phyloP scores from a whole-genome alignment of 495 filamentous ascomycete genomes.

The Penicillium ucsense region DNA sequence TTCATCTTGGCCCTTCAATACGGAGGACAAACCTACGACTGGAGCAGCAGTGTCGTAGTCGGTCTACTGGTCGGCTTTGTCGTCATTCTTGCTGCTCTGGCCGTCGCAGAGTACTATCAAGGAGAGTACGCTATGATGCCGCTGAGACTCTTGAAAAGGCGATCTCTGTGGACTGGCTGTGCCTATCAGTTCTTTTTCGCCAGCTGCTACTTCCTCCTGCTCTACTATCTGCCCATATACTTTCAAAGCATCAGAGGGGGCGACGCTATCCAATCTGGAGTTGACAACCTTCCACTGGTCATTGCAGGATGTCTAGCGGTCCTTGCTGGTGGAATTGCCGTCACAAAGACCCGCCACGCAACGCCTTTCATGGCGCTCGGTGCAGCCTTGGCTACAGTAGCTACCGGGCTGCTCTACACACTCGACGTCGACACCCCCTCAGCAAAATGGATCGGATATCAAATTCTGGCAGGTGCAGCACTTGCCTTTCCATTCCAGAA shows the following conservation, averaged over 20 bases:
- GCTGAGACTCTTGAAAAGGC: background rate
- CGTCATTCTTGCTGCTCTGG: background rate
- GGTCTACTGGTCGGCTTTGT: constrained; percentile 30
- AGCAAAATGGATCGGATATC: background rate
- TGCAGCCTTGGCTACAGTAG: background rate
- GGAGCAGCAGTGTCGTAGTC: constrained; percentile 43
- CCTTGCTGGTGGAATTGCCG: background rate
- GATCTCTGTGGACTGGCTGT: background rate
- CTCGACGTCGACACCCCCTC: background rate
- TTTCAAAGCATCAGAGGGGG: background rate
- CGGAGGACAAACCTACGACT: constrained; percentile 46
- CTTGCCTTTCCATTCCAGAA: background rate
- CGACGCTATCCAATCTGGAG: background rate
- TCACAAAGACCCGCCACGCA: background rate
- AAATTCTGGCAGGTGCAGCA: background rate
- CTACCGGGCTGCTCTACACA: background rate
- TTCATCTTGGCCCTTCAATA: constrained; percentile 50
- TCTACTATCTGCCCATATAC: background rate
- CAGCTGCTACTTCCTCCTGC: background rate
- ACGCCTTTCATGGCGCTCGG: background rate
- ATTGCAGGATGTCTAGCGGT: background rate
- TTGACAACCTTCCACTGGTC: background rate
- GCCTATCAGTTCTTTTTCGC: background rate
- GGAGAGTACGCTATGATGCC: background rate
- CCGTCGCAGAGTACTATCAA: background rate